A percentile compares a stretch with the other conserved stretches of the same genome.
Evolutionary conservation across 768 basidiomycete genomes (phyloP).

Genomic region (Dentipellis sp.): DNA sequence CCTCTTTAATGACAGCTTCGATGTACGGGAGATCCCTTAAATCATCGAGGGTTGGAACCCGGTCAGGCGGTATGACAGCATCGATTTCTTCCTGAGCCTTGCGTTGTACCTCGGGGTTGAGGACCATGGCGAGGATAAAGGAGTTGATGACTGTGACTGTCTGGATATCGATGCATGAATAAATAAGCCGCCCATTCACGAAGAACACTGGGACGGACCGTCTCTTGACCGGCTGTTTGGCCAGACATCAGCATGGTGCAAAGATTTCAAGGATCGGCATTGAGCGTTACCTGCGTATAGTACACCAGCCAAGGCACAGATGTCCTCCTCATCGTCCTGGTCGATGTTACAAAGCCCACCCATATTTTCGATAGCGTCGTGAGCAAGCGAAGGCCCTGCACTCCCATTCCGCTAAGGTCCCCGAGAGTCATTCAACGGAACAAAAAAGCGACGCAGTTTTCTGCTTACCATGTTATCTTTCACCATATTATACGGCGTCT

Average conservation of each 20-base stretch:
- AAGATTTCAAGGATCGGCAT: background rate
- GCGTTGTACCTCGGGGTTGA: conserved; percentile 18
- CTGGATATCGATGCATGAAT: background rate
- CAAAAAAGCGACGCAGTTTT: background rate
- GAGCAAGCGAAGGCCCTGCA: background rate
- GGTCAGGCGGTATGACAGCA: conserved; percentile 37
- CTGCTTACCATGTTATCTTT: background rate
- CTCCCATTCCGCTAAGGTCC: background rate
- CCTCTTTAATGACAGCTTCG: conserved; percentile 47
- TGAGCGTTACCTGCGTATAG: background rate
- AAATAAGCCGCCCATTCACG: background rate
- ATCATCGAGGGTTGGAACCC: conserved; percentile 55
- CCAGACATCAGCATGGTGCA: background rate
- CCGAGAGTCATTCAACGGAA: too few species aligned
- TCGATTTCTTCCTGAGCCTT: conserved; percentile 60
- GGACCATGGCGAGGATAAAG: background rate
- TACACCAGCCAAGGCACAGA: background rate
- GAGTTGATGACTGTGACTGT: background rate
- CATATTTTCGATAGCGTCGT: background rate
- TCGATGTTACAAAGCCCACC: background rate
- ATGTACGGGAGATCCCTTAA: conserved; percentile 47
- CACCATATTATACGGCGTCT: background rate
- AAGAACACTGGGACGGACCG: background rate
- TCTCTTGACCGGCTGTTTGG: background rate
- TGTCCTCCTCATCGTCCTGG: background rate